These are phyloP conservation scores for Eutrema japonicum DNA, from an alignment of 345 rosid genomes.

Conservation along the genomic window DNA sequence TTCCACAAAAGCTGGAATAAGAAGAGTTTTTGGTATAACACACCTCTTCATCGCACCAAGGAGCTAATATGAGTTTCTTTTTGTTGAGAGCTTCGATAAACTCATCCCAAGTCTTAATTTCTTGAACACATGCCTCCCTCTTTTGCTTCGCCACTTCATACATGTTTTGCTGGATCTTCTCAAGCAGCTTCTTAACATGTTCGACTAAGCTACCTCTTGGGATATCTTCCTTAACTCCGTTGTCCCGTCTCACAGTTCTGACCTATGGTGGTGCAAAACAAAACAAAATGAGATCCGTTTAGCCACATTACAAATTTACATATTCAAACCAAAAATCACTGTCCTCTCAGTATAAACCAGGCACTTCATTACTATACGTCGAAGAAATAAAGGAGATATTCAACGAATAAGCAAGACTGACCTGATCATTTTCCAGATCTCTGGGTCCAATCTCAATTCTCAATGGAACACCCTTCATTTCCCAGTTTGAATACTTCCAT, in stretches of 20 bases:
- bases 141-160: conserved; percentile 68
- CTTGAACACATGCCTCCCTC: conserved; percentile 74
- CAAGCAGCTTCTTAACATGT: conserved; percentile 59
- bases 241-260: conserved; percentile 88
- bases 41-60: conserved; percentile 99
- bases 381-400: background rate
- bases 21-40: background rate
- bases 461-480: conserved; percentile 95
- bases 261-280: conserved; percentile 53
- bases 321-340: background rate
- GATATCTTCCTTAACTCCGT: conserved; percentile 66
- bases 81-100: conserved; percentile 71
- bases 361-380: background rate
- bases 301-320: conserved; percentile 6
- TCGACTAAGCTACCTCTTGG: conserved; percentile 63
- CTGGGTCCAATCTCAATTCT: conserved; percentile 97
- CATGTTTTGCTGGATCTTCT: conserved; percentile 68
- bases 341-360: background rate
- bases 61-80: conserved; percentile 91
- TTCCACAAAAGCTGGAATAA: background rate
- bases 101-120: conserved; percentile 81
- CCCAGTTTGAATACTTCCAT: conserved; percentile 99
- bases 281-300: conserved; percentile 9
- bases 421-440: conserved; percentile 86
- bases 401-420: conserved; percentile 33